Evolutionary conservation across 345 rosid genomes (phyloP), one percentile per base, ranked within the genome.

Genomic region (Euphorbia lathyris): DNA sequence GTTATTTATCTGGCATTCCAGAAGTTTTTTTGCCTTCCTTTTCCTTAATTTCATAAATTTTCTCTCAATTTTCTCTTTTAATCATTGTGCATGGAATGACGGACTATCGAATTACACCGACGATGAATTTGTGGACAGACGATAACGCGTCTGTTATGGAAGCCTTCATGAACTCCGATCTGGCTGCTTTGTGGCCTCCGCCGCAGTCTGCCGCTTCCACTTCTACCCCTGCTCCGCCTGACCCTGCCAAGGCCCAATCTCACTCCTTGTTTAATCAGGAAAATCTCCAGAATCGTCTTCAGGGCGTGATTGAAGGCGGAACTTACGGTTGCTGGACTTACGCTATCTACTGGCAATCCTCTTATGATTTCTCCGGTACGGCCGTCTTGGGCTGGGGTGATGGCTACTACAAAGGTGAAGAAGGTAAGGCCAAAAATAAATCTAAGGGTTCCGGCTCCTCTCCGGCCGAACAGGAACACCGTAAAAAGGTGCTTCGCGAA

Each of bases 331-430:
- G 71, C 83, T 94, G 97, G 98, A 87, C 96, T 50, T 91, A 94
- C 83, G 98, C 98, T 10, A 90, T 94, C 45, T 94, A 89, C 78
- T 94, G 98, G 98, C 98, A 91, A 77, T 79, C 85, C 32, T 92
- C 97, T 2, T 87, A 78, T 48, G 98, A 92, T 60, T 90, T 79
- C 79, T 70, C 91, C 36, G 86, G 86, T 72, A 59, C 83, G 1
- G 61, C 91, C 6, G 75, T 90, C 12, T 79, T 93, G 5, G 91
- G 86, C 0, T 94, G 96, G 98, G 97, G 97, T 29, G 97, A 94
- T 76, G 98, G 97, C 7, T 96, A 90, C 70, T 96, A 94, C 75
- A 91, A 86, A 62, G 98, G 96, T 1, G 97, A 91, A 50, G 94
- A 86, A 45, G 90, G 86, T 34, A 93, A 87, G 66, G 69, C 76